phyloP scores from a whole-genome alignment of 495 filamentous ascomycete genomes.

The Neurospora sp. region DNA sequence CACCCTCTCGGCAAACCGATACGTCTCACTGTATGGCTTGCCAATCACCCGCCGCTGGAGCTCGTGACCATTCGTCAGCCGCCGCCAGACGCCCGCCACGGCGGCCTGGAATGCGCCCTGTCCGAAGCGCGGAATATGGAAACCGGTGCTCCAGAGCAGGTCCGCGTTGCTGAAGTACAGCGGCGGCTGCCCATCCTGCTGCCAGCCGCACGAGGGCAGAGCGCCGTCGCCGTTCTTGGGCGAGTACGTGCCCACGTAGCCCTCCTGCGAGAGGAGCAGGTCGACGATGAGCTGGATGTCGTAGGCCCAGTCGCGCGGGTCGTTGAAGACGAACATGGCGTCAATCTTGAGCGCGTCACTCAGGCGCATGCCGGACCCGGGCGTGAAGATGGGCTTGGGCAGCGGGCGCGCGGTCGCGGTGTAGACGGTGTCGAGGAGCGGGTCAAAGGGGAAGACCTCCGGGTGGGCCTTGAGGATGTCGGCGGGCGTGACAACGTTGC shows the following conservation, averaged over 20 bases:
- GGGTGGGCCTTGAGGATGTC: conserved; percentile 72
- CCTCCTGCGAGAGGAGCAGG: conserved; percentile 61
- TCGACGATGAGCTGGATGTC: conserved; percentile 76
- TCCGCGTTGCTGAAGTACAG: conserved; percentile 86
- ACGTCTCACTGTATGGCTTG: conserved; percentile 71
- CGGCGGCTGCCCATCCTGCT: conserved; percentile 65
- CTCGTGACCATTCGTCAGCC: conserved; percentile 53
- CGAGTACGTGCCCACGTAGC: conserved; percentile 69
- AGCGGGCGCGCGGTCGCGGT: conserved; percentile 56
- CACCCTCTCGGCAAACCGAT: conserved; percentile 70
- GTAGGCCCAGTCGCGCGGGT: conserved; percentile 90
- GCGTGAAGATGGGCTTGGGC: conserved; percentile 25
- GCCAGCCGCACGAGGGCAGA: conserved; percentile 64
- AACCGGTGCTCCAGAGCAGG: conserved; percentile 73
- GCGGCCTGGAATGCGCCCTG: conserved; percentile 87
- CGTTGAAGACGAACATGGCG: conserved; percentile 82
- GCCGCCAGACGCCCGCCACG: conserved; percentile 65
- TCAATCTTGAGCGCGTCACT: conserved; percentile 53
- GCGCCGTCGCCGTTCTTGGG: conserved; percentile 45
- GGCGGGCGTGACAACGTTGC: conserved; percentile 69
- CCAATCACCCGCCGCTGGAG: conserved; percentile 64
- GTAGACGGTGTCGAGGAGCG: conserved; percentile 44
- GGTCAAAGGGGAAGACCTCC: conserved; percentile 68
- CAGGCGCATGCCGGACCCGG: conserved; percentile 8
- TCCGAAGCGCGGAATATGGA: conserved; percentile 79